Conservation (phyloP, 108 stramenopile genomes). For the Cyclotella baltica region DNA sequence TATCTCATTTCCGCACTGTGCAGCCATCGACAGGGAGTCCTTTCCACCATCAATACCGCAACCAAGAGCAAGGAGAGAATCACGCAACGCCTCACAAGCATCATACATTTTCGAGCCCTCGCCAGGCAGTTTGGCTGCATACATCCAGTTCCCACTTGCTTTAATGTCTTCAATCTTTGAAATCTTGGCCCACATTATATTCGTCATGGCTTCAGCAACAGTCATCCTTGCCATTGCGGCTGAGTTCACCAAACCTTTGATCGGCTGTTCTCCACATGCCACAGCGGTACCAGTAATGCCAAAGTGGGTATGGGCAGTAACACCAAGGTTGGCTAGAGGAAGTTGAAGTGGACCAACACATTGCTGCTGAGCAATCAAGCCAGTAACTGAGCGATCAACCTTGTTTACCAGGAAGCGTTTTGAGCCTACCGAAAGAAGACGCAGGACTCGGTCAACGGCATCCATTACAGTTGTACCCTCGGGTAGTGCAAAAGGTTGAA, state of each 20-base stretch:
- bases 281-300: constrained; percentile 95
- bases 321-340: constrained; percentile 95
- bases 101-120: constrained; percentile 99
- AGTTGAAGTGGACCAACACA: constrained; percentile 99
- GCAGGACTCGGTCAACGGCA: constrained; percentile 91
- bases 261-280: constrained; percentile 98
- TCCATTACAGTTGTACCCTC: constrained; percentile 72
- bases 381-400: constrained; percentile 99
- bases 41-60: constrained; percentile 99
- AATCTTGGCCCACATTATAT: constrained; percentile 98
- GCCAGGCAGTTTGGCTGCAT: constrained; percentile 97
- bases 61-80: constrained; percentile 88
- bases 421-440: constrained; percentile 95
- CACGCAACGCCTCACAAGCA: constrained; percentile 94
- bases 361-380: constrained; percentile 98
- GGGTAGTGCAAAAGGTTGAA: constrained; percentile 76
- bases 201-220: constrained; percentile 98
- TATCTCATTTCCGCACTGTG: constrained; percentile 91
- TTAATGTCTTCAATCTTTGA: constrained; percentile 94
- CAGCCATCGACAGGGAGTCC: constrained; percentile 99
- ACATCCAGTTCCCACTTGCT: constrained; percentile 99
- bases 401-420: constrained; percentile 99
- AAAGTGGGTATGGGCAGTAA: constrained; percentile 96
- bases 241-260: constrained; percentile 93
- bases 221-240: constrained; percentile 97